Evolutionary conservation across 148 eudicot genomes (phyloP), one percentile per base, ranked within the genome.

Genomic region (Linanthus parryae): DNA sequence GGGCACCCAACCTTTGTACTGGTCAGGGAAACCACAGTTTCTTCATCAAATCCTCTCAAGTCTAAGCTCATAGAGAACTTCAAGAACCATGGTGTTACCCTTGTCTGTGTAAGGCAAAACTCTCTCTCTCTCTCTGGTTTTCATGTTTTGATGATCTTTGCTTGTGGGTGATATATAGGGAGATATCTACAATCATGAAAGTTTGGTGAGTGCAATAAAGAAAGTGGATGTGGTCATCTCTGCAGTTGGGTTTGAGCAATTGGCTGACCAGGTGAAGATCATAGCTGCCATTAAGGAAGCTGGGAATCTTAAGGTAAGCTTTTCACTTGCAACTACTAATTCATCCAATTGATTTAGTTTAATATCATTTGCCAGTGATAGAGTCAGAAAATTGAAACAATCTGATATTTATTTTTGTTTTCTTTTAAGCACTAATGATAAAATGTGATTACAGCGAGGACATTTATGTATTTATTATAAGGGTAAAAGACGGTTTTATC

Each of bases 161-260:
- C n/a, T n/a, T n/a, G n/a, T n/a, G n/a, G n/a, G n/a, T n/a, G n/a
- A n/a, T n/a, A n/a, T n/a, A 20, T 40, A 79, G 86, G 82, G 86
- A 21, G 82, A 76, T 58, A 5, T 85, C 57, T 37, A 76, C 22
- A 82, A 81, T 49, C 81, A 79, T 33, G 79, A 59, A 50, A 73
- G 88, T 40, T 62, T 85, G 56, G 78, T 85, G 58, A 65, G 70
- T 23, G 88, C 95, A 23, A 72, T 81, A 19, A 85, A 85, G 59
- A 76, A 78, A 52, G 95, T 85, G 60, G 85, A 78, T 56, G 82
- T 85, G 23, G 95, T 85, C 25, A 79, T 85, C 44, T 85, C 85
- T 1, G 54, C 85, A 1, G 78, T 85, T 0, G 80, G 85, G 1
- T 49, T 22, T 27, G 22, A 37, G 6, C 66, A 66, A 39, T 51